These are phyloP conservation scores for Dothideomycetes sp. DNA, from an alignment of 2,329 filamentous ascomycete species.

Conservation along the genomic window DNA sequence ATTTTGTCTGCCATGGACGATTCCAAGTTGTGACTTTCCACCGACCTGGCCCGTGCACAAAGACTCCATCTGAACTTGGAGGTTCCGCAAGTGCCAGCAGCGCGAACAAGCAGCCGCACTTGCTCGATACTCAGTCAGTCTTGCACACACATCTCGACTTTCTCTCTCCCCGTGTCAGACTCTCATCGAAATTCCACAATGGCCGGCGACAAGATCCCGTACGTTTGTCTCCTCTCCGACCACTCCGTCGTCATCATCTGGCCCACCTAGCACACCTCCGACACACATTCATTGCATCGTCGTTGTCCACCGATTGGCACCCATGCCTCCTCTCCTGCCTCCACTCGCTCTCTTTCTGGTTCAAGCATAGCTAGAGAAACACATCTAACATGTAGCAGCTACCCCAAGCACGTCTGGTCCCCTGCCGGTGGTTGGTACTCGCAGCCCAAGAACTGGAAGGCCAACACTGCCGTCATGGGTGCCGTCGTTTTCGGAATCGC, in stretches of 20 bases:
- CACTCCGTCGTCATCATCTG: too few species aligned
- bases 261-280: not conserved
- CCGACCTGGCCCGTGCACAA: too few species aligned
- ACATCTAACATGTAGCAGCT: constrained; percentile 43
- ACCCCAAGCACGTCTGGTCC: constrained; percentile 99
- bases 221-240: constrained; percentile 28
- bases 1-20: too few species aligned
- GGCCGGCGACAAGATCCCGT: constrained; percentile 64
- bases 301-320: not conserved
- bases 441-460: constrained; percentile 89
- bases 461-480: constrained; percentile 73
- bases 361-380: too few species aligned
- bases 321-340: not conserved
- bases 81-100: too few species aligned
- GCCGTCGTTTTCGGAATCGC: constrained; percentile 59
- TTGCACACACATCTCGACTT: too few species aligned
- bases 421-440: constrained; percentile 96
- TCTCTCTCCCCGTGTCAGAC: constrained; percentile 12
- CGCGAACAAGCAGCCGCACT: too few species aligned
- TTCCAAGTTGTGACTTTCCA: too few species aligned
- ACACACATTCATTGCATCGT: not conserved
- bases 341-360: not conserved
- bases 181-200: not conserved
- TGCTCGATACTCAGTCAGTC: too few species aligned
- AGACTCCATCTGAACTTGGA: too few species aligned